Evolutionary conservation across 2,329 filamentous ascomycete genomes (phyloP), one percentile per base, ranked within the genome.

Genomic region (Volutella citrinella): DNA sequence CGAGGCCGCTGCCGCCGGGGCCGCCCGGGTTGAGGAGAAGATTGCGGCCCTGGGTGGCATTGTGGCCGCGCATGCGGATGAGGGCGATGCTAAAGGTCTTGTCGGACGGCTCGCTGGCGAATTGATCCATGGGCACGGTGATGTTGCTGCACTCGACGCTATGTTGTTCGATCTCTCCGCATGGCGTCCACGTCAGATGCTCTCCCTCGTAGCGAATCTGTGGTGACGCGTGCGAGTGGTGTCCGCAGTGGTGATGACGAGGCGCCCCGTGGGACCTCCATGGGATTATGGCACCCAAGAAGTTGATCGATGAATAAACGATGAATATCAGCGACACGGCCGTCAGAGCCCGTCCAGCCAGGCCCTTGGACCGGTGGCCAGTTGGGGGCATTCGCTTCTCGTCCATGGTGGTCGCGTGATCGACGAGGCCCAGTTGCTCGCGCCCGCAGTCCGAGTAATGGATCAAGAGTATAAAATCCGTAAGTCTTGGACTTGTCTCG

Each of bases 21-120:
- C 71, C 70, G 25, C 69, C 70, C 0, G 69, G 67, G 40, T 72
- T 72, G 11, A 71, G 48, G 1, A 74, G 45, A 13, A 74, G 46
- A 30, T 67, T 69, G n/a, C n/a, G n/a, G n/a, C n/a, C n/a, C 27
- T 59, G 54, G 10, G 61, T 67, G 10, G 64, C 62, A n/a, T 66
- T 60, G 19, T 54, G 55, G 14, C 62, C 65, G 15, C 68, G 61
- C 36, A 70, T 37, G n/a, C 69, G 64, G 12, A 69, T 56, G 4
- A 74, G 48, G 5, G 69, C 65, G 27, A 72, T 57, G 25, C 48
- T 59, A 40, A 72, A 72, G 7, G 56, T 64, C 46, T 64, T 63
- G 47, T 59, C 43, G 19, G 46, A 48, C 1, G 54, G 52, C 13
- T 55, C 31, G 1, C 46, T 42, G 42, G 57, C 53, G 43, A 69